Conservation (phyloP, 345 rosid species). For the Kernera saxatilis region DNA sequence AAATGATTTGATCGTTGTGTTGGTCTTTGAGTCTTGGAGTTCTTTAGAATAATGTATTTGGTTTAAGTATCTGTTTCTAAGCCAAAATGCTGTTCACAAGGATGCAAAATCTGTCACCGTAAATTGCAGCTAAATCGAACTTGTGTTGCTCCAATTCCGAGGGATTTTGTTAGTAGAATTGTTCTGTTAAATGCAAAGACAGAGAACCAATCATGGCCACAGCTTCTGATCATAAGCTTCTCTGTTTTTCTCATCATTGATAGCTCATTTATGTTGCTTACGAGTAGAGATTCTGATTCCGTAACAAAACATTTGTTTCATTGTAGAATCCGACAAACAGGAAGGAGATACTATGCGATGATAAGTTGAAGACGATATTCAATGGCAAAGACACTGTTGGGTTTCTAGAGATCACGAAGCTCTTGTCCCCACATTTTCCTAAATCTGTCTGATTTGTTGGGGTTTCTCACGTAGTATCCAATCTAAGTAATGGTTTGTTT, state of each 20-base stretch:
- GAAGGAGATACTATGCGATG: constrained; percentile 72
- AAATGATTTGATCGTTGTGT: not conserved
- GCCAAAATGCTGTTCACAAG: too few species aligned
- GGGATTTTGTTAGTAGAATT: not conserved
- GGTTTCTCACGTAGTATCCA: not conserved
- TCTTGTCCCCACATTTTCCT: constrained; percentile 57
- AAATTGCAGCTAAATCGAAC: not conserved
- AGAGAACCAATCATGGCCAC: not conserved
- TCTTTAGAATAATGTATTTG: not conserved
- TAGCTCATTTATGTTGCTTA: not conserved
- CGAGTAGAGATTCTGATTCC: not conserved
- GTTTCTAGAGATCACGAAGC: constrained; percentile 68
- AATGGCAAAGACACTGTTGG: constrained; percentile 63
- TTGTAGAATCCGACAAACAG: constrained; percentile 67
- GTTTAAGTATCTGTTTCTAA: too few species aligned
- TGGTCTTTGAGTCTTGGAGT: not conserved
- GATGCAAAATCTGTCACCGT: not conserved
- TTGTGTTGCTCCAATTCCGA: not conserved
- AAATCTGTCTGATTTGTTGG: constrained; percentile 37
- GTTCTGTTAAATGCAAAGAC: not conserved
- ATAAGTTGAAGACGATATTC: constrained; percentile 64
- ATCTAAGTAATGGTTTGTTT: not conserved
- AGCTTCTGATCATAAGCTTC: not conserved
- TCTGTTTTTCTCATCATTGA: not conserved
- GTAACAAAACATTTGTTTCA: not conserved